These are phyloP conservation scores for Sclerotinia nivalis DNA, from an alignment of 2,329 filamentous ascomycete species.

Conservation along the genomic window DNA sequence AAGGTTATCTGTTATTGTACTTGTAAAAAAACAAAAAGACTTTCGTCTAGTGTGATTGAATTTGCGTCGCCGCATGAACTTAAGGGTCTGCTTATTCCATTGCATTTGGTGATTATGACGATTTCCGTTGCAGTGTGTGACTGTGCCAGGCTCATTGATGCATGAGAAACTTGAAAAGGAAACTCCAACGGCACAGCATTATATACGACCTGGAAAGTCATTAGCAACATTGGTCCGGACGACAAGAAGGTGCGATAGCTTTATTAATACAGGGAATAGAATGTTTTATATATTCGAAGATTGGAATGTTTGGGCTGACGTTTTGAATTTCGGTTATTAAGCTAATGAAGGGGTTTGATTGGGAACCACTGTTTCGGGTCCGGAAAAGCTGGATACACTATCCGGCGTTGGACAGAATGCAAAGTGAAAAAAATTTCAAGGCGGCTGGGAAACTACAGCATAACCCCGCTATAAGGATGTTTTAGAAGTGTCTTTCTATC, in stretches of 20 bases:
- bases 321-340: conserved; percentile 20
- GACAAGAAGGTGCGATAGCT: not conserved
- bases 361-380: conserved; percentile 16
- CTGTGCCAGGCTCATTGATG: not conserved
- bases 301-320: not conserved
- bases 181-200: not conserved
- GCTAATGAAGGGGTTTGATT: conserved; percentile 15
- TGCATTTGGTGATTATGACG: not conserved
- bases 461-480: not conserved
- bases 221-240: not conserved
- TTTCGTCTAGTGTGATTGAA: not conserved
- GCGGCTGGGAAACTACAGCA: not conserved
- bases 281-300: conserved; percentile 1
- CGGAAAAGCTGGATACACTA: not conserved
- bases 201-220: not conserved
- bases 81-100: not conserved
- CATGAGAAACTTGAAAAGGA: not conserved
- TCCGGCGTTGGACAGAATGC: conserved; percentile 2
- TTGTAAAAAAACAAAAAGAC: not conserved
- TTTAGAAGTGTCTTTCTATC: too few relatives aligned
- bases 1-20: not conserved
- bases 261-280: not conserved
- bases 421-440: not conserved
- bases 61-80: not conserved
- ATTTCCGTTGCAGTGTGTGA: not conserved